Percentiles rank a stretch among this genome's conserved stretches.
Evolutionary conservation across 2,329 filamentous ascomycete species (phyloP).

Genomic region (Penicillium nordicum): DNA sequence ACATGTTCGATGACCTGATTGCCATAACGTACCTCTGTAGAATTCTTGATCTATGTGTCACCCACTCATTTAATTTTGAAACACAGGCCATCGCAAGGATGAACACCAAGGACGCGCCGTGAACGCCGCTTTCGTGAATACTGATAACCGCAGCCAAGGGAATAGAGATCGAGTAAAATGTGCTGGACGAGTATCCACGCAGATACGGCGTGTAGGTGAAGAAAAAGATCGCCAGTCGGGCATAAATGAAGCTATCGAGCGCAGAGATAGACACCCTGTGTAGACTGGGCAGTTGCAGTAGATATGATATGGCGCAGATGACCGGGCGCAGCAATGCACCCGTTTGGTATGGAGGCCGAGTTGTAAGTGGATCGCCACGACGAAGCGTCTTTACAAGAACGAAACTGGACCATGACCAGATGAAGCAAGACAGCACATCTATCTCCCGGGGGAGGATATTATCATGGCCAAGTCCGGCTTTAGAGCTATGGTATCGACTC

Average conservation of each 20-base stretch:
- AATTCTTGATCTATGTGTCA: not conserved
- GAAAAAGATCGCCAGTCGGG: slow-evolving; percentile 2
- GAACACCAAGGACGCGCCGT: not conserved
- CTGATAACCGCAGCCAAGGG: not conserved
- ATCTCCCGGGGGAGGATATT: not conserved
- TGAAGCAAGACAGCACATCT: slow-evolving; percentile 1
- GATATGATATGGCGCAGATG: not conserved
- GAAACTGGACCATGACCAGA: not conserved
- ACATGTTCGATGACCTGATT: not conserved
- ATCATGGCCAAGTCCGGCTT: not conserved
- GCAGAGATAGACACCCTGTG: not conserved
- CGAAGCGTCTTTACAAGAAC: slow-evolving; percentile 3
- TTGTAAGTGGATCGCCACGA: slow-evolving; percentile 1
- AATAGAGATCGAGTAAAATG: slow-evolving; percentile 1
- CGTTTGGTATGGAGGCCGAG: slow-evolving; percentile 1
- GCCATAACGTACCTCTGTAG: not conserved
- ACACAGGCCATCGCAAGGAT: not conserved
- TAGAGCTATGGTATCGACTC: not conserved
- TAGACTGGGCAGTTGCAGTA: not conserved
- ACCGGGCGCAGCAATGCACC: not conserved
- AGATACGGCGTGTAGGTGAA: not conserved
- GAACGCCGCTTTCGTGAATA: slow-evolving; percentile 1
- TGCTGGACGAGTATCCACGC: not conserved
- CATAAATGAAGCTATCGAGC: slow-evolving; percentile 4
- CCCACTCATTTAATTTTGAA: not conserved